These are phyloP conservation scores for Ophiognomonia clavigignenti-juglandacearum DNA, from an alignment of 2,329 filamentous ascomycete species.

Conservation along the genomic window DNA sequence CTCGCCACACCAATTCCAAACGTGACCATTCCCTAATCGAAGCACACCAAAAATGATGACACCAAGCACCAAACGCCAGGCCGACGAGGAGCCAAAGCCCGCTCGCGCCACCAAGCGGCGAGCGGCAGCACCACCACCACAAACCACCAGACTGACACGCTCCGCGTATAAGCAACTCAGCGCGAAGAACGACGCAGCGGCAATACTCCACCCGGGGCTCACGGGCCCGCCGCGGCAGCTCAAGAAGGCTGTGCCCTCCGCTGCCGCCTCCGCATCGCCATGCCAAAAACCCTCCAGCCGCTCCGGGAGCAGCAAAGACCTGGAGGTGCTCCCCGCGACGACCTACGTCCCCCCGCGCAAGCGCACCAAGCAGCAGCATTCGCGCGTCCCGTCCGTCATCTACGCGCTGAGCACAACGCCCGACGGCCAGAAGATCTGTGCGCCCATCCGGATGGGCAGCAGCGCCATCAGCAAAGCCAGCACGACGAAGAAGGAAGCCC, in stretches of 20 bases:
- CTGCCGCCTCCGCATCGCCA: background rate
- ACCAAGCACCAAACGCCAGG: conserved; percentile 2
- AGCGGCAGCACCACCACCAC: background rate
- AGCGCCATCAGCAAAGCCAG: no score
- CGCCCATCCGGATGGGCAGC: background rate
- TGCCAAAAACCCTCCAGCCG: background rate
- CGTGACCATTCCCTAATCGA: background rate
- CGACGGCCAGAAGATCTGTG: background rate
- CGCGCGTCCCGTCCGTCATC: background rate
- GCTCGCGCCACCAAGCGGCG: background rate
- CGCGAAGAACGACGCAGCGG: background rate
- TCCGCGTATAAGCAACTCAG: conserved; percentile 3
- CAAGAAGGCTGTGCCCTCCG: background rate
- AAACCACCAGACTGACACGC: conserved; percentile 3
- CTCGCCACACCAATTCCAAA: no score
- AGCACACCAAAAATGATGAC: background rate
- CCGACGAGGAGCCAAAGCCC: background rate
- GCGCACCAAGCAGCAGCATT: background rate
- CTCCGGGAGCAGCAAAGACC: background rate
- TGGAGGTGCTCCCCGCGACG: background rate
- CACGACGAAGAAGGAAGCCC: no score
- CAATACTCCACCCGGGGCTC: conserved; percentile 7
- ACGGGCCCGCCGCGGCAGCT: background rate
- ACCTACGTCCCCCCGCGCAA: background rate
- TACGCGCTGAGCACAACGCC: background rate